Evolutionary conservation across 208 protist species (phyloP).

Genomic region (Crithidia thermophila): DNA sequence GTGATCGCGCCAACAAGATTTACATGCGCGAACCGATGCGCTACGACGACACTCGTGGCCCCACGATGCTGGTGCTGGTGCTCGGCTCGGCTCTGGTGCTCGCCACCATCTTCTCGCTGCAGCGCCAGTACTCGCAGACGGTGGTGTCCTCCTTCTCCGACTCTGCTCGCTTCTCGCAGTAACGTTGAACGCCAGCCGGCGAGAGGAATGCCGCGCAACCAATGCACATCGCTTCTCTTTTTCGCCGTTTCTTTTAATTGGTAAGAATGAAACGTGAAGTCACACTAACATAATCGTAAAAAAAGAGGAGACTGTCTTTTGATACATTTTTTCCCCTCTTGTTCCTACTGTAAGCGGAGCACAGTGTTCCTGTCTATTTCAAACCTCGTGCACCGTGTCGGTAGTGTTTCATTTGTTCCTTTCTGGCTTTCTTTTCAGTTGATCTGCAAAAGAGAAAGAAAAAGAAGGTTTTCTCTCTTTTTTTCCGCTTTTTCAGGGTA

Average conservation of each 20-base stretch:
- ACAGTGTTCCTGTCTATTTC: too few relatives aligned
- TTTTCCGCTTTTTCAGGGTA: not conserved
- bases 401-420: too few relatives aligned
- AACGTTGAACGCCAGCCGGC: too few relatives aligned
- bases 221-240: too few relatives aligned
- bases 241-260: too few relatives aligned
- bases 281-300: too few relatives aligned
- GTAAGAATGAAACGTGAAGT: too few relatives aligned
- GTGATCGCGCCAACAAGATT: conserved; percentile 88
- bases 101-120: conserved; percentile 87
- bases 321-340: too few relatives aligned
- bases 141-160: conserved; percentile 63
- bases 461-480: not conserved
- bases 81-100: conserved; percentile 72
- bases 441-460: conserved; percentile 5
- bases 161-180: conserved; percentile 52
- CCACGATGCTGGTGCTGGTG: conserved; percentile 85
- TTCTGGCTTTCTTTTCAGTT: conserved; percentile 4
- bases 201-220: too few relatives aligned
- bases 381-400: too few relatives aligned
- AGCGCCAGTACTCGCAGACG: conserved; percentile 77
- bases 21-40: conserved; percentile 93
- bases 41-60: conserved; percentile 90
- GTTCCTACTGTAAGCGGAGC: too few relatives aligned
- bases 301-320: too few relatives aligned